Evolutionary conservation across 2,329 filamentous ascomycete species (phyloP).

Genomic region (Fusarium mundagurra): DNA sequence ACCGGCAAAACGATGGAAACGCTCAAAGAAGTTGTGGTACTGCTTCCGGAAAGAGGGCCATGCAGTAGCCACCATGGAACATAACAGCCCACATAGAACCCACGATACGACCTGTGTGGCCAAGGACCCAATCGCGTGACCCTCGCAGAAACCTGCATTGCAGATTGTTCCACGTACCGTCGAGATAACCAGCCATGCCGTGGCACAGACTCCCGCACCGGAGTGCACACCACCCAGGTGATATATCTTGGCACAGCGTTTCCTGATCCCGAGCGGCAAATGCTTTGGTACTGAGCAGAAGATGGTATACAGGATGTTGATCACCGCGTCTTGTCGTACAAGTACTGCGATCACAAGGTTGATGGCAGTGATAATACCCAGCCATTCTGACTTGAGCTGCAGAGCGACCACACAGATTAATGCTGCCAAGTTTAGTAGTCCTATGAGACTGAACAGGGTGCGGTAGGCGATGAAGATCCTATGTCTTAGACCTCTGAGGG

Average conservation of each 20-base stretch:
- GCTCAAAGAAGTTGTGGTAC: constrained; percentile 76
- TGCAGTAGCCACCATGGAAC: constrained; percentile 69
- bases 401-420: constrained; percentile 54
- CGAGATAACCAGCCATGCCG: constrained; percentile 60
- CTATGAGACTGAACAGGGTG: constrained; percentile 64
- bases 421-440: constrained; percentile 61
- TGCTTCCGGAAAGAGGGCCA: constrained; percentile 70
- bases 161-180: constrained; percentile 51
- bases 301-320: constrained; percentile 61
- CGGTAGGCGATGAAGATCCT: constrained; percentile 64
- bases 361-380: constrained; percentile 55
- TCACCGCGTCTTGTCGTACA: constrained; percentile 62
- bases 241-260: constrained; percentile 61
- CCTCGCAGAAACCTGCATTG: constrained; percentile 45
- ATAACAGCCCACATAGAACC: constrained; percentile 65
- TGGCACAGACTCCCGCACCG: constrained; percentile 59
- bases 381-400: constrained; percentile 48
- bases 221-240: constrained; percentile 64
- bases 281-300: constrained; percentile 57
- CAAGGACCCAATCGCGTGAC: constrained; percentile 50
- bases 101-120: constrained; percentile 62
- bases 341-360: constrained; percentile 62
- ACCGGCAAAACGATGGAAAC: constrained; percentile 77
- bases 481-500: constrained; percentile 53
- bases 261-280: constrained; percentile 59